Base-by-base conservation (phyloP, 495 filamentous ascomycete species). In the Xylaria intraflava region DNA sequence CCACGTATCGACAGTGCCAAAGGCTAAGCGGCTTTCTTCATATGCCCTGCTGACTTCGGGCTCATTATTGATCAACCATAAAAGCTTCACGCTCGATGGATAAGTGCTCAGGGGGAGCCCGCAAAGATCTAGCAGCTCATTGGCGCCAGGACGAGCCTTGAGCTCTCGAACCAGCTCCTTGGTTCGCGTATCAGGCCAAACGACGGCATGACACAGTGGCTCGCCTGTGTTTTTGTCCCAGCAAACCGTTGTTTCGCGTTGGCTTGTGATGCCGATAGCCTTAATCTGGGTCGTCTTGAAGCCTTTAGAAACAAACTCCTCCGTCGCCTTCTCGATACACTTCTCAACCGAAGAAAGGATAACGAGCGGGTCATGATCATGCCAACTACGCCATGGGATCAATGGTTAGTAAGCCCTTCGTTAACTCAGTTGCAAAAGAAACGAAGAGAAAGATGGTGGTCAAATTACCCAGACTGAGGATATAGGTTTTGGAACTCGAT, bases 1-100 rank as follows among this genome's bases (percentile, higher is more conserved):
- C 92, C 92, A 97, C 1, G 84, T 83, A 65, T 97, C 92, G 50
- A 95, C 84, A n/a, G 92, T 96, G 40, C 92, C 91, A 60, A 97
- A 96, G 19, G 87, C 84, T 23, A 94, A 78, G 6, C 86, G 84
- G 22, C 87, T 83, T 35, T 85, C 83, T 20, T 92, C 84, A 67
- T 95, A 90, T 0, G 89, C 89, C 49, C 85, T 70, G 55, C 79
- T 79, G 56, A 96, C 88, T 35, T 76, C 76, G 10, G 83, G 77
- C 10, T 86, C 76, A 62, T 95, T 85, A 42, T 80, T 74, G 51
- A 94, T 70, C 61, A 97, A 74, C 91, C 91, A 97, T 41, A 89
- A 68, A 23, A 97, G 74, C 66, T 95, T 95, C 46, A 93, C 83
- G 42, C 88, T 87, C 16, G 91, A 95, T 29, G 90, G 92, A 67